phyloP scores from a whole-genome alignment of 169 alveolate species.

The Besnoitia besnoiti region DNA sequence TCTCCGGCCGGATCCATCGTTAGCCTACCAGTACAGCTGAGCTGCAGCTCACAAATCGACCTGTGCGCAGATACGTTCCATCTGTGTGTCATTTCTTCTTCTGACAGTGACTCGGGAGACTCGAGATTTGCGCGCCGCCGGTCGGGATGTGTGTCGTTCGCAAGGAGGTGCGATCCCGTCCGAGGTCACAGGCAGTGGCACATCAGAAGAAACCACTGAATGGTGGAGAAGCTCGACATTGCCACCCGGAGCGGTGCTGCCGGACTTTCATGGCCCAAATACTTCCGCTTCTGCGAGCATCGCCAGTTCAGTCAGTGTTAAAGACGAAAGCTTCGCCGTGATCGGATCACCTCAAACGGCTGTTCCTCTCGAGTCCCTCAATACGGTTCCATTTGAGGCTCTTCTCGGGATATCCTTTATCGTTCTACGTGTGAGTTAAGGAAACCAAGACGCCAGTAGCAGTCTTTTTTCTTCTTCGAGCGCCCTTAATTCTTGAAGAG shows the following conservation, averaged over 20 bases:
- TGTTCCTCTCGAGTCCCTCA: not conserved
- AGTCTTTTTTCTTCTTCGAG: too few relatives aligned
- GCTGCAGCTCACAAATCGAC: too few relatives aligned
- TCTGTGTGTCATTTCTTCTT: too few relatives aligned
- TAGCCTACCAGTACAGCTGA: too few relatives aligned
- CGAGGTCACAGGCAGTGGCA: not conserved
- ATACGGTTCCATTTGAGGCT: not conserved
- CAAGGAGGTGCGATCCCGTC: not conserved
- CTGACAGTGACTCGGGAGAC: not conserved
- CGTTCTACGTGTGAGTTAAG: slow-evolving; percentile 12
- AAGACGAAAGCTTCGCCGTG: not conserved
- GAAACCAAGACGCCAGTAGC: too few relatives aligned
- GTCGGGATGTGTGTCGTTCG: not conserved
- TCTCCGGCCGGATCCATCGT: too few relatives aligned
- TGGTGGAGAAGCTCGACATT: not conserved
- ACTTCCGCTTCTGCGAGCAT: not conserved
- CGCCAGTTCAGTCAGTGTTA: not conserved
- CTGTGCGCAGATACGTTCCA: too few relatives aligned
- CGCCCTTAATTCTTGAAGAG: too few relatives aligned
- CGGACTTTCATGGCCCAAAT: not conserved
- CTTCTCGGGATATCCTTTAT: not conserved
- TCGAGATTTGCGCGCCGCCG: not conserved
- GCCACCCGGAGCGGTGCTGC: not conserved
- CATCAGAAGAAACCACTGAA: not conserved
- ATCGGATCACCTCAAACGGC: not conserved